Conservation (phyloP, 1,139 yeast species). For the Magnusiomyces sp. region DNA sequence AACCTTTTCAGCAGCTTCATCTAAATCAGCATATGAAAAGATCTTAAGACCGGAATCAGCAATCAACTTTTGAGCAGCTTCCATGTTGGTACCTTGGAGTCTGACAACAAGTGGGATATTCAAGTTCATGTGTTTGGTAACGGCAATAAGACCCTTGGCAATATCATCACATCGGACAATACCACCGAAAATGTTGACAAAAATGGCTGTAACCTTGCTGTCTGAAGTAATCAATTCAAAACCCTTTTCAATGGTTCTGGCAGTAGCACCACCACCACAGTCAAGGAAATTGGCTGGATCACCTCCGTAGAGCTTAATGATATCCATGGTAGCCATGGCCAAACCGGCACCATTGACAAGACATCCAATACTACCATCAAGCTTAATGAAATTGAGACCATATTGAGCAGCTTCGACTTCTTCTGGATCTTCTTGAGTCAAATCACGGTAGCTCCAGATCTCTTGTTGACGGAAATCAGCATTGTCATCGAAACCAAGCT, state of each 20-base stretch:
- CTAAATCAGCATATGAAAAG: constrained; percentile 85
- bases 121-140: constrained; percentile 82
- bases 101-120: constrained; percentile 94
- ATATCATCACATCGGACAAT: constrained; percentile 98
- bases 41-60: constrained; percentile 87
- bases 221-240: constrained; percentile 89
- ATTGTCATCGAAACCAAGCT: constrained; percentile 94
- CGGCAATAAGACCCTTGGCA: constrained; percentile 93
- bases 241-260: constrained; percentile 95
- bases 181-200: constrained; percentile 98
- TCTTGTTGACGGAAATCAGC: constrained; percentile 93
- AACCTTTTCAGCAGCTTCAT: constrained; percentile 95
- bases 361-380: constrained; percentile 98
- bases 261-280: constrained; percentile 99
- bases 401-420: constrained; percentile 87
- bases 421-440: constrained; percentile 96
- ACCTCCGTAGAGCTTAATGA: constrained; percentile 96
- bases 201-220: constrained; percentile 85
- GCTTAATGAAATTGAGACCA: constrained; percentile 92
- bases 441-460: constrained; percentile 93
- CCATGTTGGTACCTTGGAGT: constrained; percentile 96
- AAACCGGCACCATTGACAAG: constrained; percentile 99
- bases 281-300: constrained; percentile 98
- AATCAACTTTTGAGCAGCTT: constrained; percentile 79
- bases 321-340: constrained; percentile 99